Conservation (phyloP, 2,329 filamentous ascomycete genomes). For the Trichoderma lentiforme region DNA sequence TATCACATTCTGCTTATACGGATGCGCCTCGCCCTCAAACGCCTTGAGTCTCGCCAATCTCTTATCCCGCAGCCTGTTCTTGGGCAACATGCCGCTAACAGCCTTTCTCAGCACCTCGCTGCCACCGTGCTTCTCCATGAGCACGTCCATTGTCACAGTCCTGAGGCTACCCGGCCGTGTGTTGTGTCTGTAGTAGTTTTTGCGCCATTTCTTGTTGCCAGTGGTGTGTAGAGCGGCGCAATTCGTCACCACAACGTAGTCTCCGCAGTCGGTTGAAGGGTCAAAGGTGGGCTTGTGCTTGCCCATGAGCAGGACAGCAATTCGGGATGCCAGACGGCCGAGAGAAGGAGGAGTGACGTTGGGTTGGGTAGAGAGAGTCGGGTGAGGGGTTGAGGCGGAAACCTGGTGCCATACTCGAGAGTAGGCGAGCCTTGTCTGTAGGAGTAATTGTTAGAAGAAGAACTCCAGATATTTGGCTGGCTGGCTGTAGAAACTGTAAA, state of each 20-base stretch:
- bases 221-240: conserved; percentile 85
- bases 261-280: conserved; percentile 95
- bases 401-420: conserved; percentile 89
- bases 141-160: conserved; percentile 87
- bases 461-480: background rate
- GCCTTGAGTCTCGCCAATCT: conserved; percentile 86
- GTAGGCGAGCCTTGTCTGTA: conserved; percentile 90
- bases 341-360: conserved; percentile 70
- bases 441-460: background rate
- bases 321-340: conserved; percentile 82
- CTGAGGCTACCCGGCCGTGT: conserved; percentile 85
- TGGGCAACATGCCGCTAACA: conserved; percentile 95
- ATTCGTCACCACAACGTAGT: conserved; percentile 94
- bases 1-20: conserved; percentile 85
- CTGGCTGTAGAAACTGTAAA: background rate
- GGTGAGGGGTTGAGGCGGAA: conserved; percentile 66
- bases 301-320: conserved; percentile 88
- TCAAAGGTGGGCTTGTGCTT: conserved; percentile 99
- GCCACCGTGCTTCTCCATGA: conserved; percentile 93
- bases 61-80: conserved; percentile 89
- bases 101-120: conserved; percentile 87
- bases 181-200: conserved; percentile 93
- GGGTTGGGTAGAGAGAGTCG: conserved; percentile 55
- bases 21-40: conserved; percentile 89
- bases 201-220: conserved; percentile 88